These are phyloP conservation scores for Chlorella ohadii DNA, from an alignment of 139 green algal genomes.

Conservation along the genomic window DNA sequence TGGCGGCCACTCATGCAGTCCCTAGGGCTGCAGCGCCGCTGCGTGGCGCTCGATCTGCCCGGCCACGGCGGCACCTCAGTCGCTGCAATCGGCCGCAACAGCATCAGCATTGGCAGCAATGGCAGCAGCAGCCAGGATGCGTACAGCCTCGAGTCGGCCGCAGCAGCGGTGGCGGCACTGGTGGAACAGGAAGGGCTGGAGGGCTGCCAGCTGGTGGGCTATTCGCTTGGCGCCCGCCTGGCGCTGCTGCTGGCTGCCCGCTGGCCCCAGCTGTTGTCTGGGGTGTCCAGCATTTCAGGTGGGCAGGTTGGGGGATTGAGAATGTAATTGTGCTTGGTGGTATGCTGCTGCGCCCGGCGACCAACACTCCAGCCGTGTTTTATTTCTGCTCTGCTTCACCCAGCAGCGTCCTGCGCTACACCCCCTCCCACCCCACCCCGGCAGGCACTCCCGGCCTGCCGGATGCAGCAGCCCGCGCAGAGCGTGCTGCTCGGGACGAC, in stretches of 20 bases:
- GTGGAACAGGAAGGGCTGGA: conserved; percentile 31
- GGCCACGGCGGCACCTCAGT: conserved; percentile 73
- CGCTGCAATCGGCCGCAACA: not conserved
- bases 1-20: conserved; percentile 74
- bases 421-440: too few relatives aligned
- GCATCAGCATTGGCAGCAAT: not conserved
- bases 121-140: not conserved
- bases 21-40: conserved; percentile 56
- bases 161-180: conserved; percentile 45
- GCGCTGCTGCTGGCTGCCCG: conserved; percentile 59
- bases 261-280: conserved; percentile 35
- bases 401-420: too few relatives aligned
- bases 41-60: conserved; percentile 79
- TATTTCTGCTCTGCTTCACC: too few relatives aligned
- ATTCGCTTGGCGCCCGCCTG: conserved; percentile 84
- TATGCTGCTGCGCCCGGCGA: too few relatives aligned
- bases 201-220: conserved; percentile 73
- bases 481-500: conserved; percentile 59
- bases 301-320: conserved; percentile 40
- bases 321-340: not conserved
- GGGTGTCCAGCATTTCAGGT: conserved; percentile 68
- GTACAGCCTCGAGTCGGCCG: conserved; percentile 48
- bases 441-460: conserved; percentile 26
- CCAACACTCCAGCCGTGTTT: too few relatives aligned
- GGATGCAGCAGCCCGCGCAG: conserved; percentile 41